Base-by-base conservation (phyloP, 139 green algal genomes). In the Bryopsis sp. region DNA sequence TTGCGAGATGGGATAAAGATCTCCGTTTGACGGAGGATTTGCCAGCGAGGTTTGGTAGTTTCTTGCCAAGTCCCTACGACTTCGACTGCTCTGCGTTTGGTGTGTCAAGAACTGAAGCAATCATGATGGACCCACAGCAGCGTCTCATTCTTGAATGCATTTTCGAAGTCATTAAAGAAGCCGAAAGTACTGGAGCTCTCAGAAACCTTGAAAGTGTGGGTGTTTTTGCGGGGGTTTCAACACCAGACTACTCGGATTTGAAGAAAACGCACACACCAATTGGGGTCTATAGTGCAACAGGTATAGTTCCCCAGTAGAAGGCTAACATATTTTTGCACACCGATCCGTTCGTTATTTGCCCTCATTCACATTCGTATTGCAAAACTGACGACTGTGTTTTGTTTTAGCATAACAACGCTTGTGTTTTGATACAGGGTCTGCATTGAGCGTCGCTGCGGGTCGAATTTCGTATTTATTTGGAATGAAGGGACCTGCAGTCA, bases 101-200 rank as follows among this genome's bases (percentile, higher is more conserved):
- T 6, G 54, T 89, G 2, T 72, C 76, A 6, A 72, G 72, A 7
- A 59, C 76, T 0, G 85, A 94, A 67, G 85, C 79, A 2, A 34
- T 38, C 1, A 65, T 87, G 2, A 81, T 93, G 72, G 89, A 95
- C 68, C 85, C 89, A 1, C 89, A 96, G 73, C 89, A 96, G 74
- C 78, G 89, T 47, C 71, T 94, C 62, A 57, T 76, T 58, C 22
- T 11, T 59, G 11, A 38, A 72, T 59, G 37, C 11, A 15, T 50
- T 26, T 11, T 26, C 28, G 11, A n/a, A 19, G 19, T 34, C 19
- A 34, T 63, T 19, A n/a, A 34, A 34, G 26, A 19, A 15, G 24
- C n/a, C 15, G 11, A 7, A 8, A 33, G 11, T 19, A 19, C 43
- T 19, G 43, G 19, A 26, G 43, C 43, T 54, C 43, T 54, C 15